These are phyloP conservation scores for Hyphodiscus hymeniophilus DNA, from an alignment of 495 filamentous ascomycete genomes.

Conservation along the genomic window DNA sequence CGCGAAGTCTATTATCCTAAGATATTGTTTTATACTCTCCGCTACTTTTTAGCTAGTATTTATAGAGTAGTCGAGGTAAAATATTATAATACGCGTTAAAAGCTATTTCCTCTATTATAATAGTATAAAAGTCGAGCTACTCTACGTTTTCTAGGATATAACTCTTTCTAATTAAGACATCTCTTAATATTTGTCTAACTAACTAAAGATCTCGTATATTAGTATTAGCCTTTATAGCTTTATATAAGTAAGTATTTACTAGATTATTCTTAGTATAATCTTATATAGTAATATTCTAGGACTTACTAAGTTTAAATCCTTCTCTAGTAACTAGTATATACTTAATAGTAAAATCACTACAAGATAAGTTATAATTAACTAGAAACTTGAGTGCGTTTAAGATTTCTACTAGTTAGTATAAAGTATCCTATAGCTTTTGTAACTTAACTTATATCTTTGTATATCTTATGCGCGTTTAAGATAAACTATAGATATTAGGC, in stretches of 20 bases:
- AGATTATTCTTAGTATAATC: background rate
- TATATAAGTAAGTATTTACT: slow-evolving; percentile 15
- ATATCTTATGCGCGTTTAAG: slow-evolving; percentile 13
- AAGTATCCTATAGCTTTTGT: background rate
- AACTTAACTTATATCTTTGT: slow-evolving; percentile 12
- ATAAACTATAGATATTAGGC: slow-evolving; percentile 16
- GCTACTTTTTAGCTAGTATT: background rate
- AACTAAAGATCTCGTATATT: slow-evolving; percentile 10
- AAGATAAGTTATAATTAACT: slow-evolving; percentile 6
- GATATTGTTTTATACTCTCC: slow-evolving; percentile 15
- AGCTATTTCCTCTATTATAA: slow-evolving; percentile 7
- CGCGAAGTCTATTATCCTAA: slow-evolving; percentile 14
- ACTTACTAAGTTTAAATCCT: slow-evolving; percentile 18
- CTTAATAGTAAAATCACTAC: slow-evolving; percentile 10
- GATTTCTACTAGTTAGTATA: slow-evolving; percentile 5
- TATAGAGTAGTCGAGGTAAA: slow-evolving; percentile 5
- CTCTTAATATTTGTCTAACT: slow-evolving; percentile 8
- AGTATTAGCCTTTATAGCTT: slow-evolving; percentile 1
- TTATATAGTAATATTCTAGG: background rate
- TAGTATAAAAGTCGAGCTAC: slow-evolving; percentile 9
- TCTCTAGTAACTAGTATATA: slow-evolving; percentile 13
- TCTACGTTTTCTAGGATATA: slow-evolving; percentile 6
- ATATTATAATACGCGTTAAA: slow-evolving; percentile 10
- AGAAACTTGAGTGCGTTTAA: slow-evolving; percentile 11
- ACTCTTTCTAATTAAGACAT: background rate